phyloP scores from a whole-genome alignment of 345 rosid genomes.

The Salix arbutifolia region DNA sequence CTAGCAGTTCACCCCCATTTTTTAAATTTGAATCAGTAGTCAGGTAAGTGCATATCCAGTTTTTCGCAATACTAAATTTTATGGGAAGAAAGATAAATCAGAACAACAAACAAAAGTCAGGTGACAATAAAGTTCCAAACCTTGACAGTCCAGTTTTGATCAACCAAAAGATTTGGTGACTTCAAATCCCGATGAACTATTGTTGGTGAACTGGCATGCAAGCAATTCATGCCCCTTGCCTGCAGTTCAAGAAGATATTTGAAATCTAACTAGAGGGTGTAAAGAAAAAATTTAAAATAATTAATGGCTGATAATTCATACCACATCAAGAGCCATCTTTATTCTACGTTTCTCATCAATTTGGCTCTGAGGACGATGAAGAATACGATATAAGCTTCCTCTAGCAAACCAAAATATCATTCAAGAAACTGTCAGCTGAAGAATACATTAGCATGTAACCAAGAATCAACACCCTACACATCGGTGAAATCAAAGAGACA shows the following conservation, averaged over 20 bases:
- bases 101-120: neutral
- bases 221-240: slow-evolving; percentile 99
- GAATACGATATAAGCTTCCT: slow-evolving; percentile 91
- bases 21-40: neutral
- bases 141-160: slow-evolving; percentile 98
- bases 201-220: slow-evolving; percentile 90
- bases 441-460: neutral
- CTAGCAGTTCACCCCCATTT: neutral
- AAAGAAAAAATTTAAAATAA: neutral
- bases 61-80: neutral
- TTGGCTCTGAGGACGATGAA: slow-evolving; percentile 90
- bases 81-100: neutral
- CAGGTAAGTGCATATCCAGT: neutral
- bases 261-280: neutral
- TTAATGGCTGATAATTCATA: slow-evolving; percentile 29
- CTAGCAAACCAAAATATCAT: slow-evolving; percentile 37
- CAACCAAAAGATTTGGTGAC: slow-evolving; percentile 97
- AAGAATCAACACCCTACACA: neutral
- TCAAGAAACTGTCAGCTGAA: slow-evolving; percentile 3
- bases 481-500: slow-evolving; percentile 1
- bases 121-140: slow-evolving; percentile 27
- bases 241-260: slow-evolving; percentile 29
- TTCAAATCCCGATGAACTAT: slow-evolving; percentile 98
- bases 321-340: slow-evolving; percentile 99
- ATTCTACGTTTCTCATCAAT: slow-evolving; percentile 89